Evolutionary conservation across 2,329 filamentous ascomycete genomes (phyloP).

Genomic region (Mycosphaerella sp.): DNA sequence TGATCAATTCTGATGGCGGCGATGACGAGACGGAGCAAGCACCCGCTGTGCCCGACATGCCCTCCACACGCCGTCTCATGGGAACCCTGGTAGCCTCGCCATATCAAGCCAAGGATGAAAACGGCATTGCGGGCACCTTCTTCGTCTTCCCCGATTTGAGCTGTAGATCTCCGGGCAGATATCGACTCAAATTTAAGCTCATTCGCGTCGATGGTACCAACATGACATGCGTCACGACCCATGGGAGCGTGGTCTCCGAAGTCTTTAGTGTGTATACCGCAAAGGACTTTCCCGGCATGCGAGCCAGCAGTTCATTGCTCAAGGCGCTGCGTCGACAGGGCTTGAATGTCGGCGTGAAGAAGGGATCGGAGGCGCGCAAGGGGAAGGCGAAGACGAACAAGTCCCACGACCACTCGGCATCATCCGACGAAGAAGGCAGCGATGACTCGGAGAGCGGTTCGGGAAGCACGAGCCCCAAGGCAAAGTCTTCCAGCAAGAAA

Average conservation of each 20-base stretch:
- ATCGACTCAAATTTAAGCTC: slow-evolving; percentile 66
- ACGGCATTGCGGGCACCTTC: slow-evolving; percentile 68
- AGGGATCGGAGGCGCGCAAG: slow-evolving; percentile 60
- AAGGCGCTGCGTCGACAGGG: slow-evolving; percentile 71
- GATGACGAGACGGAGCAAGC: slow-evolving; percentile 58
- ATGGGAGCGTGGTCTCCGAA: slow-evolving; percentile 56
- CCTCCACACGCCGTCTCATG: slow-evolving; percentile 70
- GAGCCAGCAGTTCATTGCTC: slow-evolving; percentile 66
- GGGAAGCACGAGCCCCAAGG: slow-evolving; percentile 17
- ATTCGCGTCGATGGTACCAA: slow-evolving; percentile 61
- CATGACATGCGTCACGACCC: slow-evolving; percentile 44
- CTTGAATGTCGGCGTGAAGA: slow-evolving; percentile 79
- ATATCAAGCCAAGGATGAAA: slow-evolving; percentile 69
- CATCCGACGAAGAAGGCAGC: slow-evolving; percentile 16
- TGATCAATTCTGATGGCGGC: slow-evolving; percentile 63
- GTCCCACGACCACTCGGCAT: slow-evolving; percentile 13
- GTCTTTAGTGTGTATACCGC: slow-evolving; percentile 76
- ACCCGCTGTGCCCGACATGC: slow-evolving; percentile 46
- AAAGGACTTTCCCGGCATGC: slow-evolving; percentile 82
- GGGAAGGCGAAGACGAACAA: slow-evolving; percentile 30
- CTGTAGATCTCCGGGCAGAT: slow-evolving; percentile 69
- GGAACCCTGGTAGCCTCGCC: slow-evolving; percentile 70
- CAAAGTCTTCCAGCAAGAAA: slow-evolving; percentile 20
- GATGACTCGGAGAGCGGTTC: slow-evolving; percentile 14
- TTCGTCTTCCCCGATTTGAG: slow-evolving; percentile 81